Conservation (phyloP, 306 rosid genomes). For the Carpinus viminea region DNA sequence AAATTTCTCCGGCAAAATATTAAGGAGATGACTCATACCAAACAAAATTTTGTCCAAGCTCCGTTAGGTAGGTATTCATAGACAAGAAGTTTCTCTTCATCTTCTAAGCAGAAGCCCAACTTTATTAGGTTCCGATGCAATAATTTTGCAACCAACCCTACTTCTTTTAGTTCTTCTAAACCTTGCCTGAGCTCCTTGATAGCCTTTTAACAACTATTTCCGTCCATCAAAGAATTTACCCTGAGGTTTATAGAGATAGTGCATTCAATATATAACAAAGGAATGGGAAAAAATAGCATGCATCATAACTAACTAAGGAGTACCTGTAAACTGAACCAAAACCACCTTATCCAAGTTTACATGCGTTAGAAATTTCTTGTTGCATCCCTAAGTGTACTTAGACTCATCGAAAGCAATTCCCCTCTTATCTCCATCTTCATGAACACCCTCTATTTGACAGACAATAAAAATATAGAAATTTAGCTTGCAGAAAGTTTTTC, state of each 20-base stretch:
- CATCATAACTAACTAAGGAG: not conserved
- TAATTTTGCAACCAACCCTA: slow-evolving; percentile 25
- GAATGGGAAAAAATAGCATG: not conserved
- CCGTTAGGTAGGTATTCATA: slow-evolving; percentile 34
- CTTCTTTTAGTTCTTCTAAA: slow-evolving; percentile 30
- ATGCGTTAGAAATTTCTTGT: slow-evolving; percentile 30
- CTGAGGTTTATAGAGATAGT: not conserved
- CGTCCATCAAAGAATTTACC: slow-evolving; percentile 24
- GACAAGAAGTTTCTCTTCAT: slow-evolving; percentile 36
- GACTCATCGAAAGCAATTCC: slow-evolving; percentile 15
- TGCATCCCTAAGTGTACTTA: slow-evolving; percentile 26
- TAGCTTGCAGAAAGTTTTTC: not conserved
- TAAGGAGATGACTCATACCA: slow-evolving; percentile 10
- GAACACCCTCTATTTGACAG: not conserved
- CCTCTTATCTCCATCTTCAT: slow-evolving; percentile 4
- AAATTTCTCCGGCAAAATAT: too few relatives aligned
- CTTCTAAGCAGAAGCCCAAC: slow-evolving; percentile 37
- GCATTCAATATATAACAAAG: not conserved
- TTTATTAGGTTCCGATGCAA: slow-evolving; percentile 28
- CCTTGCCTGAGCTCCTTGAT: slow-evolving; percentile 26
- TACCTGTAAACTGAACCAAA: slow-evolving; percentile 26
- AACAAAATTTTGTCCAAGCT: slow-evolving; percentile 35
- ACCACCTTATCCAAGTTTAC: slow-evolving; percentile 37
- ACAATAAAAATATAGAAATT: not conserved
- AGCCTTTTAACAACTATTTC: slow-evolving; percentile 30